Evolutionary conservation across 495 filamentous ascomycete genomes (phyloP).

Genomic region (Jackrogersella multiformis): DNA sequence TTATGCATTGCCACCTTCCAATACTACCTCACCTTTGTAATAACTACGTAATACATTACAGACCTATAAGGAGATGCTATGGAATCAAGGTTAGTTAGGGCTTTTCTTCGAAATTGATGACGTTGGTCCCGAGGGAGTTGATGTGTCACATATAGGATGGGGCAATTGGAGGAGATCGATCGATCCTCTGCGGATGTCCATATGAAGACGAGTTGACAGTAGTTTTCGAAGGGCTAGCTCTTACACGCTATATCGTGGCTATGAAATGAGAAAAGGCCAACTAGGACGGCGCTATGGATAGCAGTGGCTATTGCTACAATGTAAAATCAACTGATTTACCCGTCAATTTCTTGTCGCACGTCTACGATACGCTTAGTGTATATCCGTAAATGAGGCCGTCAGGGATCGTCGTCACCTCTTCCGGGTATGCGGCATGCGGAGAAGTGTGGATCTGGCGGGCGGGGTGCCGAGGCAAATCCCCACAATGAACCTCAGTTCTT

Average conservation of each 20-base stretch:
- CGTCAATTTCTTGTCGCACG: neutral
- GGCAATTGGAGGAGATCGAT: neutral
- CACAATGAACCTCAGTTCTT: constrained; percentile 20
- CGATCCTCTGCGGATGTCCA: neutral
- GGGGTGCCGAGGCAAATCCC: constrained; percentile 34
- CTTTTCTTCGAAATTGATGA: neutral
- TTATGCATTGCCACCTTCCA: neutral
- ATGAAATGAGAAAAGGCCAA: constrained; percentile 1
- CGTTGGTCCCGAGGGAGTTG: neutral
- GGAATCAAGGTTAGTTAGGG: neutral
- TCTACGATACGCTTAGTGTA: neutral
- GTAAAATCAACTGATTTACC: neutral
- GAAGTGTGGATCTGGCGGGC: constrained; percentile 13
- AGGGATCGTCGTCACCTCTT: neutral
- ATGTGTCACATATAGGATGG: neutral
- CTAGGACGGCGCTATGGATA: neutral
- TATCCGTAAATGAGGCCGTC: neutral
- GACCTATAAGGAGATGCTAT: neutral
- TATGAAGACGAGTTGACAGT: neutral
- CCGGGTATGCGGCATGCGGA: constrained; percentile 24
- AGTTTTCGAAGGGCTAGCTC: neutral
- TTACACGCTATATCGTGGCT: neutral
- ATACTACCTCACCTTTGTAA: neutral
- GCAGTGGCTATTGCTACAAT: constrained; percentile 1
- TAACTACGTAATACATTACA: constrained; percentile 1